Base-by-base conservation (phyloP, 768 basidiomycete genomes). In the Lactifluus subvellereus region DNA sequence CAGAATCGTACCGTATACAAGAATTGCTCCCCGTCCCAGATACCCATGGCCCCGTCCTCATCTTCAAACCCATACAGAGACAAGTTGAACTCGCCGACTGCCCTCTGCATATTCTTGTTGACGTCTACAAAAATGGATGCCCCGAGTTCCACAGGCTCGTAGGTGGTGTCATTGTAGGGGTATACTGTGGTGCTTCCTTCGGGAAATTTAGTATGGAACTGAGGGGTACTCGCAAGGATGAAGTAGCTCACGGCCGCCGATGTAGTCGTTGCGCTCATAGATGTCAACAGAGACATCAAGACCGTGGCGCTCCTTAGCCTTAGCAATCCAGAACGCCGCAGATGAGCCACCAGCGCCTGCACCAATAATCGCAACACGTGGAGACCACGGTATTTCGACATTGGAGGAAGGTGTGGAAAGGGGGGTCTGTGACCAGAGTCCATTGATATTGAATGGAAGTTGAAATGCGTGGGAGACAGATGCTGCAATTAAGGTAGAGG, bases 341-440 rank as follows among this genome's bases (percentile, higher is more conserved):
- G 91, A 88, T 16, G 83, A 84, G 9, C 94, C 94, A 10, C 80
- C 91, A 14, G 94, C 93, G 32, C 94, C 94, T 0, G 94, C 94
- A 18, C 94, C 94, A 58, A 97, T 83, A 70, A 97, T 85, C 8
- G 94, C 94, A 68, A 97, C 80, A 52, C 86, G 64, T 35, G 65
- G 57, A 2, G 52, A n/a, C 11, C 27, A 47, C 6, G 42, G 27
- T n/a, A 65, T 3, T 37, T 48, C 61, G 37, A 22, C 33, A 16
- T 32, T 45, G 1, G 35, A 43, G 0, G 59, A 50, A 13, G 22
- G 13, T 7, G 37, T 20, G 22, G 10, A 14, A 11, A 33, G 32
- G 16, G 35, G 27, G 5, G 32, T 3, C 16, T 50, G 20, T 33
- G 55, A 54, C 63, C 56, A 59, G 13, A 60, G 4, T 38, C 16